Percentiles rank a stretch among this genome's conserved stretches.
Evolutionary conservation across 495 filamentous ascomycete species (phyloP).

Genomic region (Letharia columbiana): DNA sequence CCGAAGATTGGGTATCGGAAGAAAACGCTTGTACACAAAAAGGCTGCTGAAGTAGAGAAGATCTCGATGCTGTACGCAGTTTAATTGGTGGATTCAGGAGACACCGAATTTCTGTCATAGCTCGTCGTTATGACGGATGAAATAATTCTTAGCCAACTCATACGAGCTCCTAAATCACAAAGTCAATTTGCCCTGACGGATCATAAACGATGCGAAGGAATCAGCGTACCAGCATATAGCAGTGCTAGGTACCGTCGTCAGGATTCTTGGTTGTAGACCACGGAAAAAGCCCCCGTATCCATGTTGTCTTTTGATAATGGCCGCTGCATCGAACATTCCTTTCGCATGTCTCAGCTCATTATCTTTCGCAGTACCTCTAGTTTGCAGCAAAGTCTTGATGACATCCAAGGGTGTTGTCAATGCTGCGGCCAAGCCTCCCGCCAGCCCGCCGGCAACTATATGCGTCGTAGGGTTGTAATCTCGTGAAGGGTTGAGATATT

Average conservation of each 20-base stretch:
- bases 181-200: slow-evolving; percentile 40
- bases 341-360: slow-evolving; percentile 74
- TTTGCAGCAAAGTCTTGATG: slow-evolving; percentile 94
- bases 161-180: slow-evolving; percentile 55
- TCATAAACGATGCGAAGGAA: not conserved
- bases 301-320: slow-evolving; percentile 74
- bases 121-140: slow-evolving; percentile 39
- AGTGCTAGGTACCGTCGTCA: slow-evolving; percentile 96
- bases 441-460: slow-evolving; percentile 82
- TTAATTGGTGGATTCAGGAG: not conserved
- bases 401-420: slow-evolving; percentile 94
- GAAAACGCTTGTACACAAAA: slow-evolving; percentile 10
- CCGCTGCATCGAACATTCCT: slow-evolving; percentile 72
- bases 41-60: not conserved
- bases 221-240: slow-evolving; percentile 92
- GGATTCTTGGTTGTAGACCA: slow-evolving; percentile 79
- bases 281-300: slow-evolving; percentile 85
- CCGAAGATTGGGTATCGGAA: slow-evolving; percentile 15
- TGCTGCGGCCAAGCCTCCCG: slow-evolving; percentile 86
- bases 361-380: slow-evolving; percentile 72
- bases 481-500: slow-evolving; percentile 75
- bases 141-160: slow-evolving; percentile 71
- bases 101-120: not conserved
- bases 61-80: slow-evolving; percentile 1
- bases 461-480: slow-evolving; percentile 87